These are phyloP conservation scores for Pleurotus djamor DNA, from an alignment of 768 basidiomycete genomes.

Conservation along the genomic window DNA sequence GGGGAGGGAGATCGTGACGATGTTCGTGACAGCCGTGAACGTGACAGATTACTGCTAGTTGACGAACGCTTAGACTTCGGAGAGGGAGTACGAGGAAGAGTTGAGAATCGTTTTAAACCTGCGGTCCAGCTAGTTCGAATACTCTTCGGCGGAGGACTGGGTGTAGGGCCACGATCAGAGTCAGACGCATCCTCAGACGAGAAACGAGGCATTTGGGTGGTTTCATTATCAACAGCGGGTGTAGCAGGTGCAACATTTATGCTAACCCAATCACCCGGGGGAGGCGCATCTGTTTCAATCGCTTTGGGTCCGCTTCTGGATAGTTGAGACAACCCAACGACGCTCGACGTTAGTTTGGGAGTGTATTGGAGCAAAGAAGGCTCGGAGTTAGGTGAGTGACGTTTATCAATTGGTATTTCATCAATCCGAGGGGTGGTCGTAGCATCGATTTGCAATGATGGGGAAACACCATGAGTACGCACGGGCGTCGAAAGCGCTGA, in stretches of 20 bases:
- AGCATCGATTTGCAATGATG: background rate
- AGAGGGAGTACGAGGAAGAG: constrained; percentile 70
- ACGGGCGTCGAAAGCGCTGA: too few species aligned
- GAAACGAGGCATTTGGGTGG: background rate
- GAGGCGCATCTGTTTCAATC: background rate
- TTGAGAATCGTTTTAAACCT: constrained; percentile 46
- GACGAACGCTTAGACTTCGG: constrained; percentile 39
- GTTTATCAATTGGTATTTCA: background rate
- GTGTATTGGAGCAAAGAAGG: background rate
- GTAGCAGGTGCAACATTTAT: constrained; percentile 5
- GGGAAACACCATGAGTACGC: too few species aligned
- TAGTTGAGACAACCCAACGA: background rate
- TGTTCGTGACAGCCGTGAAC: constrained; percentile 27
- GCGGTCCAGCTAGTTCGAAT: constrained; percentile 44
- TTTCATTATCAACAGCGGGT: constrained; percentile 3
- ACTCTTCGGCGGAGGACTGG: constrained; percentile 50
- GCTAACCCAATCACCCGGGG: background rate
- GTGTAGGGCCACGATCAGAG: constrained; percentile 22
- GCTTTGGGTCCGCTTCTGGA: background rate
- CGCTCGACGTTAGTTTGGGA: background rate
- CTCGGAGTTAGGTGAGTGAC: background rate
- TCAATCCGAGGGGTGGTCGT: background rate
- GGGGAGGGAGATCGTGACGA: constrained; percentile 30
- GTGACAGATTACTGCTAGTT: constrained; percentile 18
- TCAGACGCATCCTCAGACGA: constrained; percentile 16